Evolutionary conservation across 768 basidiomycete species (phyloP), one percentile per base, ranked within the genome.

Genomic region (Tylopilus vinaceipallidus): DNA sequence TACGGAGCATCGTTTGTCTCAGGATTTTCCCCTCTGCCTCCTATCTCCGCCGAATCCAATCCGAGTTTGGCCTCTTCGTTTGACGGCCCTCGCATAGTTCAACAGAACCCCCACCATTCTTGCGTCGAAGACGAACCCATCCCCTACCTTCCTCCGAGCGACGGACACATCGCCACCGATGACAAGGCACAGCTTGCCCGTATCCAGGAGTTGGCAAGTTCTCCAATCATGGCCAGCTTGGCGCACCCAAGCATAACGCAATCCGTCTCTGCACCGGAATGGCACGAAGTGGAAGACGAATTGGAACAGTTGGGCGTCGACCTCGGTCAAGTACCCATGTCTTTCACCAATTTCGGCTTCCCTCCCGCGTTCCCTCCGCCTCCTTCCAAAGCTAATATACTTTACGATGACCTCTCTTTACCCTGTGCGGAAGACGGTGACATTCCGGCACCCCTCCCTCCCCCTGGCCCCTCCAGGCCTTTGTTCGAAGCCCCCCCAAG

Each of bases 101-200:
- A 52, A 39, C 32, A 34, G 42, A 40, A 44, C 16, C 44, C 42
- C 30, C 42, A 6, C 0, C 36, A 51, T 49, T 47, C 45, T 12
- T 23, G 27, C n/a, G 17, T 27, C 11, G 54, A 49, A 14, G 52
- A 58, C n/a, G 59, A 62, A 48, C 58, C 54, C 4, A 58, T 60
- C 26, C 60, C 61, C 17, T 73, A 74, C 44, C 29, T 56, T 14
- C 59, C 66, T 14, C 58, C 66, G 13, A 68, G 68, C 42, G 68
- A 68, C 16, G 83, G 79, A n/a, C 83, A 86, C 59, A 70, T 86
- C 40, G 83, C 84, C 16, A 83, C 76, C 2, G 84, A 86, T 60
- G 84, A 86, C 64, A 86, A 86, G 60, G 60, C 69, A 0, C 54
- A 77, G n/a, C 72, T 86, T 35, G 81, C 79, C 22, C 75, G 73